A percentile compares a stretch with the other conserved stretches of the same genome.
These are phyloP conservation scores for Coniochaeta hoffmannii DNA, from an alignment of 2,329 filamentous ascomycete genomes.

Conservation along the genomic window DNA sequence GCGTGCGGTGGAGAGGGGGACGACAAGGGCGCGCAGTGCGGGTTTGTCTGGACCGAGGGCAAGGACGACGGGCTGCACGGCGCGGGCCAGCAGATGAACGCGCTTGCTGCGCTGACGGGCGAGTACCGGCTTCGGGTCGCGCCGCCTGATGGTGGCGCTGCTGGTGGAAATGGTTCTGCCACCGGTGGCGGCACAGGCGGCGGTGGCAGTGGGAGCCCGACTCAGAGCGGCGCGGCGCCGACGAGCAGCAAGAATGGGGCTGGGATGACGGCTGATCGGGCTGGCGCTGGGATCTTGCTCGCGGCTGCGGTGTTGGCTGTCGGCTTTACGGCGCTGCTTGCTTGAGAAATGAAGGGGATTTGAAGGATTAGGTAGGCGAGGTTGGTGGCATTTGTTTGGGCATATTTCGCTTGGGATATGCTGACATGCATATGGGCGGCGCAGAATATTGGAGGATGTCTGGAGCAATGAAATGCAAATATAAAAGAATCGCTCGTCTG, in stretches of 20 bases:
- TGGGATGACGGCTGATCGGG: conserved; percentile 20
- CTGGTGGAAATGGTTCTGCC: conserved; percentile 17
- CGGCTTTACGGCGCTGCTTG: conserved; percentile 9
- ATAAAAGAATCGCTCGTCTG: no score
- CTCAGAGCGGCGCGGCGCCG: conserved; percentile 9
- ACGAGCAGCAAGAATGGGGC: conserved; percentile 6
- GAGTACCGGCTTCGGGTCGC: conserved; percentile 21
- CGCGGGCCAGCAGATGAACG: conserved; percentile 49
- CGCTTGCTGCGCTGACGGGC: conserved; percentile 39
- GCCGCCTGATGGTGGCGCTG: conserved; percentile 15
- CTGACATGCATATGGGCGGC: no score
- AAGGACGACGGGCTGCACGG: conserved; percentile 42
- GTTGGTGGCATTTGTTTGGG: not conserved
- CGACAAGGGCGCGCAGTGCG: conserved; percentile 35
- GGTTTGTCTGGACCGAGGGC: conserved; percentile 41
- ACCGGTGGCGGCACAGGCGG: conserved; percentile 15
- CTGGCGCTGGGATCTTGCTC: conserved; percentile 21
- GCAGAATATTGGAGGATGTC: no score
- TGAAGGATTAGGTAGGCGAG: conserved; percentile 6
- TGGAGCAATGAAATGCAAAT: no score
- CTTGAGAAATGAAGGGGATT: conserved; percentile 9
- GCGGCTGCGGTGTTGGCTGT: conserved; percentile 5
- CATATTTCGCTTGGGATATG: not conserved
- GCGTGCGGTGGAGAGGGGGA: conserved; percentile 36
- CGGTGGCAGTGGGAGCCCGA: not conserved